Base-by-base conservation (phyloP, 1,284 basidiomycete genomes). In the Ustilago shanxiensis region DNA sequence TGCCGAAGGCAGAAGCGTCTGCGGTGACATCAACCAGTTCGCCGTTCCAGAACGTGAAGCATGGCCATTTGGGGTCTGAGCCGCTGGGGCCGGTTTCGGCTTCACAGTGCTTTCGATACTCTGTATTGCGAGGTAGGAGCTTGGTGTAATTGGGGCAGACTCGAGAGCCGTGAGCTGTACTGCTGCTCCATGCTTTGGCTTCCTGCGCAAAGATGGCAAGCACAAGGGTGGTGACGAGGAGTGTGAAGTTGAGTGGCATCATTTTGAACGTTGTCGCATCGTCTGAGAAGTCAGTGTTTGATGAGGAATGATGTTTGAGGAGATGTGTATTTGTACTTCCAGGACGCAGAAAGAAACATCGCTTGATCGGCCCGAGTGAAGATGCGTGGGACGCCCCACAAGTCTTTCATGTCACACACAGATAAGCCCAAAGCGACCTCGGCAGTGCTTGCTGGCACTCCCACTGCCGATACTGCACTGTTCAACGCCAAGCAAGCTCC, bases 51-150 rank as follows among this genome's bases (percentile, higher is more conserved):
- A 66, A 41, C 6, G 55, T 44, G 35, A 66, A 65, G 35, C 68
- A 71, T 16, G 68, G 68, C 59, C 62, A 66, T 3, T 55, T 57
- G 13, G 54, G 59, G 14, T 66, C 62, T 1, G 37, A 14, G 0
- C 54, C 62, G 0, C 18, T 22, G 0, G 20, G 20, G 3, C 60
- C 61, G 2, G 61, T 6, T 2, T 62, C 68, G 5, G 33, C 41
- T 39, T 66, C 68, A 26, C 68, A 71, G 31, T 62, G 63, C 3
- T 49, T 11, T 7, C 44, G 13, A 28, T 71, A 71, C 3, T 61
- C 54, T 2, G 33, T 13, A n/a, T 66, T 41, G 5, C 51, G 68
- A 18, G 68, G 68, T 6, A 62, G 44, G 0, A 71, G 41, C 16
- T 6, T 13, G 10, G 41, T n/a, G 13, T 24, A n/a, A 11, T 1